Percentiles rank a stretch among this genome's conserved stretches.
phyloP scores from a whole-genome alignment of 768 basidiomycete species.

The Pisolithus microcarpus region DNA sequence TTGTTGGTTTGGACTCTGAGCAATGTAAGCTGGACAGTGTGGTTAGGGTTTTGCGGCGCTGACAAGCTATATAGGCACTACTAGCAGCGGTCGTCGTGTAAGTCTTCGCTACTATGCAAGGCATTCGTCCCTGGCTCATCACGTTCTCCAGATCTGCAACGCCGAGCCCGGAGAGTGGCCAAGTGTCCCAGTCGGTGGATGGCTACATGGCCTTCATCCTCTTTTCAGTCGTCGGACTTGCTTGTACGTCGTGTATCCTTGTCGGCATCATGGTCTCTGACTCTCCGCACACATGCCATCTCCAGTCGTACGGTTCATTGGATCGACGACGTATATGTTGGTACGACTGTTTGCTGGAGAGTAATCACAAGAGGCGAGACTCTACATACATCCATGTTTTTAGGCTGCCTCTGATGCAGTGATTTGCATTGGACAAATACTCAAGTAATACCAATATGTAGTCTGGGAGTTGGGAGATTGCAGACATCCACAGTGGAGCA shows the following conservation, averaged over 20 bases:
- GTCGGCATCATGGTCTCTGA: not conserved
- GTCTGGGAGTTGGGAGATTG: too few species aligned
- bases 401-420: too few species aligned
- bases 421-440: too few species aligned
- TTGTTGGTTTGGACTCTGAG: conserved; percentile 84
- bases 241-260: conserved; percentile 49
- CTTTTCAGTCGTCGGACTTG: conserved; percentile 82
- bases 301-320: conserved; percentile 77
- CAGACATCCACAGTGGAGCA: too few species aligned
- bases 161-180: conserved; percentile 43
- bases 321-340: conserved; percentile 75
- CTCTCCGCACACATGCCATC: not conserved
- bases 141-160: conserved; percentile 23
- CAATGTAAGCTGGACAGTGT: conserved; percentile 48
- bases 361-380: conserved; percentile 23
- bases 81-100: conserved; percentile 72
- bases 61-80: conserved; percentile 39
- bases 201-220: conserved; percentile 88
- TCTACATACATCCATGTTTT: too few species aligned
- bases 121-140: conserved; percentile 1
- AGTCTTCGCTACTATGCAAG: conserved; percentile 20
- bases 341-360: conserved; percentile 87
- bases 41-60: conserved; percentile 6
- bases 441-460: too few species aligned
- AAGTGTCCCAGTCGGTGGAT: conserved; percentile 52